A percentile compares a stretch with the other conserved stretches of the same genome.
Evolutionary conservation across 2,329 filamentous ascomycete species (phyloP).

Genomic region (Penicillium sclerotigenum): DNA sequence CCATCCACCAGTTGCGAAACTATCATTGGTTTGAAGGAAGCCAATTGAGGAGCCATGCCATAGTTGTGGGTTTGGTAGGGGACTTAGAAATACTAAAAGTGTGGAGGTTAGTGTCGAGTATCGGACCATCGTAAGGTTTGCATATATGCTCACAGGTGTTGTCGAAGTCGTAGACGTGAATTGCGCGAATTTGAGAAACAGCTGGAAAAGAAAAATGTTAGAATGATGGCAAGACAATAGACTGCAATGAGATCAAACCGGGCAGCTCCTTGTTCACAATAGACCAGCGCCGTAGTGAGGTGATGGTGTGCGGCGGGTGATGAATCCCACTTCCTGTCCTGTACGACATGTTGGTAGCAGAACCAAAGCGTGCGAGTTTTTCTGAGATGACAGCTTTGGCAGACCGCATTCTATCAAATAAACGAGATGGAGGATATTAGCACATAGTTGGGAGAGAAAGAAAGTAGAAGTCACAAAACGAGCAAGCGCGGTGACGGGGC

Average conservation of each 20-base stretch:
- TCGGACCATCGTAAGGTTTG: not conserved
- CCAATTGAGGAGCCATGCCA: conserved; percentile 81
- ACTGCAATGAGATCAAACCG: conserved; percentile 42
- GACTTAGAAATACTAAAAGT: conserved; percentile 76
- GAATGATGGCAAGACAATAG: not conserved
- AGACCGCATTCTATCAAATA: conserved; percentile 28
- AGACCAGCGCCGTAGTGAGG: conserved; percentile 80
- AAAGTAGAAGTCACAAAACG: not conserved
- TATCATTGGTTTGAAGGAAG: conserved; percentile 69
- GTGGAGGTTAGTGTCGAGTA: not conserved
- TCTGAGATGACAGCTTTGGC: conserved; percentile 37
- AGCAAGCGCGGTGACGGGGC: not conserved
- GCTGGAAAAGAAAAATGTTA: conserved; percentile 38
- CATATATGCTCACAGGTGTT: conserved; percentile 68
- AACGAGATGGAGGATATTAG: not conserved
- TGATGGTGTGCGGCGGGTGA: conserved; percentile 56
- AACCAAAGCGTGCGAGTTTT: conserved; percentile 23
- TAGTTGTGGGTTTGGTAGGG: conserved; percentile 80
- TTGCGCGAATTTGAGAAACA: conserved; percentile 66
- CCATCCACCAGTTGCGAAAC: conserved; percentile 84
- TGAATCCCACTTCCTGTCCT: conserved; percentile 9
- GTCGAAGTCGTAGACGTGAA: conserved; percentile 97
- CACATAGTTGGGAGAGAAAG: not conserved
- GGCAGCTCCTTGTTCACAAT: conserved; percentile 70
- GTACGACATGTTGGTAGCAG: conserved; percentile 23